These are phyloP conservation scores for Oryza meyeriana DNA, from an alignment of 176 grass and related monocot genomes.

Conservation along the genomic window DNA sequence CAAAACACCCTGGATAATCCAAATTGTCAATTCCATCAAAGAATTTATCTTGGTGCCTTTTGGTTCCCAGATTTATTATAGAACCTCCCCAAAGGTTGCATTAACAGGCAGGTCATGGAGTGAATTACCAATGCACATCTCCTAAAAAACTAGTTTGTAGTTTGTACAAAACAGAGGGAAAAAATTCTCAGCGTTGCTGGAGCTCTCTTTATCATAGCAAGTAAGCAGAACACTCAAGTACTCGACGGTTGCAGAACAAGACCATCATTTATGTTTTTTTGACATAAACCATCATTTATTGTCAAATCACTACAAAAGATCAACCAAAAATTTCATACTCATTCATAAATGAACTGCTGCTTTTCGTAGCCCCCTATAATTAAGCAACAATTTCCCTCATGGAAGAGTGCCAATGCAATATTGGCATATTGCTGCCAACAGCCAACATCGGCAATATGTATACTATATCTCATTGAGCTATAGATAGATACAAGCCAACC, in stretches of 20 bases:
- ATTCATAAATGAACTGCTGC: background rate
- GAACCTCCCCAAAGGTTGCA: constrained; percentile 95
- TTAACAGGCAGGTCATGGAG: constrained; percentile 30
- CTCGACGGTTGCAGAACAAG: background rate
- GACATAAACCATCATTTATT: background rate
- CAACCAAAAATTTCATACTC: background rate
- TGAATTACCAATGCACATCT: background rate
- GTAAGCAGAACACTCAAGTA: background rate
- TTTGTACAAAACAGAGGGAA: background rate
- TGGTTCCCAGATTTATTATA: constrained; percentile 92
- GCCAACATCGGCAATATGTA: too few relatives aligned
- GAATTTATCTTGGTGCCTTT: constrained; percentile 88
- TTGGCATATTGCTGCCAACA: too few relatives aligned
- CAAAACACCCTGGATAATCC: constrained; percentile 96
- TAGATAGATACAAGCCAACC: background rate
- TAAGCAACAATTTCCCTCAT: background rate
- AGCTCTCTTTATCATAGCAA: background rate
- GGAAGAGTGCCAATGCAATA: background rate
- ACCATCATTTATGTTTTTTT: too few relatives aligned
- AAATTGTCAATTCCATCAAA: constrained; percentile 94
- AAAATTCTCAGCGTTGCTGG: background rate
- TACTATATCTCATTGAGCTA: background rate
- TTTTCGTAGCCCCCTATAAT: background rate
- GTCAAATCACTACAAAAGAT: background rate
- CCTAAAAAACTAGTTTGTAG: background rate